Evolutionary conservation across 106 monocot genomes (phyloP).

Genomic region (Chionographis japonica): DNA sequence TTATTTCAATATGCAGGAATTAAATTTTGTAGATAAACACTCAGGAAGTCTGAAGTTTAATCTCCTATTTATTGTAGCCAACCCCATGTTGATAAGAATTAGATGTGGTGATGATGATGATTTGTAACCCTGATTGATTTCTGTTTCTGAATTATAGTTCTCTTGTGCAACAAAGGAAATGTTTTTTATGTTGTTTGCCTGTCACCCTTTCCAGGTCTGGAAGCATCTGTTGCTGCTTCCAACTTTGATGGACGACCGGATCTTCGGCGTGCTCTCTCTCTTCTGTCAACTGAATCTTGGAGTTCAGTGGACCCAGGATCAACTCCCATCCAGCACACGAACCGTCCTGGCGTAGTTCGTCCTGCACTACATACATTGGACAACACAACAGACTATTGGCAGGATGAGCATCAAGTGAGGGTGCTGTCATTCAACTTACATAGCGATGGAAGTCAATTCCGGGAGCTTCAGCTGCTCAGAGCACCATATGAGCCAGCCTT

Average conservation of each 20-base stretch:
- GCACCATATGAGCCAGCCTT: slow-evolving; percentile 5
- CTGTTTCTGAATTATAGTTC: too few species aligned
- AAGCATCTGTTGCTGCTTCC: slow-evolving; percentile 18
- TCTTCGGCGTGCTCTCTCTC: slow-evolving; percentile 47
- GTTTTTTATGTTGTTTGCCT: too few species aligned
- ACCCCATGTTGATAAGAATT: too few species aligned
- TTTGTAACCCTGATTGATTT: too few species aligned
- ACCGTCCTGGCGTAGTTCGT: background rate
- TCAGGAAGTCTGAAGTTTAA: too few species aligned
- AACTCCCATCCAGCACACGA: slow-evolving; percentile 5
- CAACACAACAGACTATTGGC: slow-evolving; percentile 22
- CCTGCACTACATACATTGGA: slow-evolving; percentile 13
- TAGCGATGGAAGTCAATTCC: slow-evolving; percentile 26
- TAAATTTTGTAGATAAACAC: too few species aligned
- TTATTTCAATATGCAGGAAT: too few species aligned
- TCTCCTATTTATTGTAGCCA: too few species aligned
- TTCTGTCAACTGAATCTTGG: slow-evolving; percentile 54
- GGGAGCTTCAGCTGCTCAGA: slow-evolving; percentile 25
- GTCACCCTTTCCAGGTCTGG: slow-evolving; percentile 9
- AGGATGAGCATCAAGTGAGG: slow-evolving; percentile 17
- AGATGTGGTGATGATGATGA: too few species aligned
- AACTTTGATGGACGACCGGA: slow-evolving; percentile 26
- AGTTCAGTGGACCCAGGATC: slow-evolving; percentile 21
- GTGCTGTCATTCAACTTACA: slow-evolving; percentile 18
- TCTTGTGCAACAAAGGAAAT: too few species aligned